Base-by-base conservation (phyloP, 208 protist species). In the Acanthamoeba polyphaga region DNA sequence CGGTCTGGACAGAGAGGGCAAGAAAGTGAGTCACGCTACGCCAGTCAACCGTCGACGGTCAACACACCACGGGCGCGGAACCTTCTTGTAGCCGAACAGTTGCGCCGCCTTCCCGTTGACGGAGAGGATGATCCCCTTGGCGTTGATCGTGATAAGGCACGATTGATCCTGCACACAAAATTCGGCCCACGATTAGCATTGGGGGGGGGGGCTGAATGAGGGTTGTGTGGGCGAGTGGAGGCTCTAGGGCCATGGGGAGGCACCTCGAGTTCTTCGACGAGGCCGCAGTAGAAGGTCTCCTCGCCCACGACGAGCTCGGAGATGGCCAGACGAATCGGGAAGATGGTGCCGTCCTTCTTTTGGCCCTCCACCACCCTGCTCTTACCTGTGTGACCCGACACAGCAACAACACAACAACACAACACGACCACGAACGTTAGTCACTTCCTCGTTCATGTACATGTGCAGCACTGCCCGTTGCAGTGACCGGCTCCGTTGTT, bases 181-280 rank as follows among this genome's bases (percentile, higher is more conserved):
- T 38, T 38, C 3, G 38, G 38, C 3, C 38, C 38, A 38, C 38
- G 38, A 38, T 38, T 38, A 38, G 38, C 38, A 38, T 38, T 38
- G 38, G 38, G 38, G 38, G 38, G n/a, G n/a, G n/a, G n/a, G n/a
- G n/a, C n/a, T n/a, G n/a, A n/a, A n/a, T n/a, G n/a, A n/a, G n/a
- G n/a, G n/a, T n/a, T n/a, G n/a, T n/a, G n/a, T n/a, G n/a, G n/a
- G n/a, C n/a, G n/a, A n/a, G n/a, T n/a, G n/a, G n/a, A n/a, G n/a
- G n/a, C n/a, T n/a, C n/a, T n/a, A n/a, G n/a, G n/a, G n/a, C n/a
- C n/a, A n/a, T 53, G 32, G 0, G 6, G 27, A 49, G 74, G 38
- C 49, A 84, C 90, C 90, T 94, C 91, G n/a, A 94, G 29, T 27
- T 94, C 76, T 32, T 94, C 91, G 15, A 87, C 62, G 24, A 94